phyloP scores from a whole-genome alignment of 345 rosid genomes.

The Garcia nutans region DNA sequence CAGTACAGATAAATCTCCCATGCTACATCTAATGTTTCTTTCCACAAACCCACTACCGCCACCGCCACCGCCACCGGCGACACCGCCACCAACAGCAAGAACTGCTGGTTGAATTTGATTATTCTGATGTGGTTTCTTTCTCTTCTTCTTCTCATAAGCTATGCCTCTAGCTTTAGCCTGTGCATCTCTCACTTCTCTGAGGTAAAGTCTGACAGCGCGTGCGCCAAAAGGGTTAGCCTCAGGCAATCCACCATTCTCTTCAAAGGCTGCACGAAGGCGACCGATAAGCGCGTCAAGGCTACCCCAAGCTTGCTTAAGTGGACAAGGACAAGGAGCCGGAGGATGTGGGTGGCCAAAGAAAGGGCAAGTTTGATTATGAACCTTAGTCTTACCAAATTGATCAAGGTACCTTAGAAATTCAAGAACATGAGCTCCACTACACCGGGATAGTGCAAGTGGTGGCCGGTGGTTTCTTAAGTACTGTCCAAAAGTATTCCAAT shows the following conservation, averaged over 20 bases:
- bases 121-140: conserved; percentile 52
- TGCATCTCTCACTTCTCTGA: conserved; percentile 82
- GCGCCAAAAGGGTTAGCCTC: conserved; percentile 95
- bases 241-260: conserved; percentile 88
- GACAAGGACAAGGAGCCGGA: conserved; percentile 97
- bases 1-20: conserved; percentile 9
- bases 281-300: conserved; percentile 94
- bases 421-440: conserved; percentile 95
- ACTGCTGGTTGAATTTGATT: not conserved
- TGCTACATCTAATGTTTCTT: not conserved
- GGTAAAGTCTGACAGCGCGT: conserved; percentile 86
- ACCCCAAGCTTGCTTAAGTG: conserved; percentile 99
- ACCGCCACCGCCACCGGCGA: not conserved
- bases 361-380: conserved; percentile 75
- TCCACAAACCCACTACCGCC: conserved; percentile 2
- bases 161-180: conserved; percentile 93
- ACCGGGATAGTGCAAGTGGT: conserved; percentile 72
- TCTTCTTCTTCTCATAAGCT: conserved; percentile 87
- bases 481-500: conserved; percentile 96
- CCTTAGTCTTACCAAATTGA: conserved; percentile 93
- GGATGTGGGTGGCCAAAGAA: conserved; percentile 93
- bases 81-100: not conserved
- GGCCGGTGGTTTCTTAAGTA: conserved; percentile 93
- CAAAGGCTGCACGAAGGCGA: conserved; percentile 91
- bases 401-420: conserved; percentile 90